Evolutionary conservation across 495 filamentous ascomycete genomes (phyloP), one percentile per base, ranked within the genome.

Genomic region (Hamigera avellanea): DNA sequence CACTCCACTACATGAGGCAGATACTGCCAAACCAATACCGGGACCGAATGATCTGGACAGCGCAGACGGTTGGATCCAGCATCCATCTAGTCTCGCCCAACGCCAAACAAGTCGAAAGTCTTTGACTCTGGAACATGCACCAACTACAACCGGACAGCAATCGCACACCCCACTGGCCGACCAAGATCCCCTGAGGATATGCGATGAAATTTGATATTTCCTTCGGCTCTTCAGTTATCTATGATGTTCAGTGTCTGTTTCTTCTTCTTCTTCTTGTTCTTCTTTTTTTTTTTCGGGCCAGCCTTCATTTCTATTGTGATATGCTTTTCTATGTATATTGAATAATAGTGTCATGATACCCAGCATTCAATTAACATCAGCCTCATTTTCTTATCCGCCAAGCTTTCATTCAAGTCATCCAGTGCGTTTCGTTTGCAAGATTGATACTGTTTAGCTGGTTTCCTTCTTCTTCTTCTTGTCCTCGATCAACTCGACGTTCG

Each of bases 401-500:
- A n/a, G n/a, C n/a, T n/a, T n/a, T n/a, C n/a, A n/a, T n/a, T n/a
- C n/a, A n/a, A n/a, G n/a, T n/a, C n/a, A n/a, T n/a, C n/a, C n/a
- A n/a, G n/a, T n/a, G n/a, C n/a, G 15, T 37, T 33, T 33, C 14
- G 9, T n/a, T 6, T 12, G 31, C 6, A 23, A 21, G 32, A 39
- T 39, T 16, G 26, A 41, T 41, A 49, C 36, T 53, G 15, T 15
- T 44, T 30, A 45, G 27, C 34, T 38, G 21, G 39, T 37, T 16
- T 57, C 63, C 69, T 86, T 86, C 28, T 66, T 66, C 71, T 88
- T 89, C 72, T 89, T 89, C 73, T 88, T 91, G 54, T 93, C 86
- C 61, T 94, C 87, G 10, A 95, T 75, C 44, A 86, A 60, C 57
- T 96, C 93, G 41, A 96, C 81, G 62, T 98, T 95, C 51, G 86